phyloP scores from a whole-genome alignment of 495 filamentous ascomycete species.

The Hypoxylon intermedium region DNA sequence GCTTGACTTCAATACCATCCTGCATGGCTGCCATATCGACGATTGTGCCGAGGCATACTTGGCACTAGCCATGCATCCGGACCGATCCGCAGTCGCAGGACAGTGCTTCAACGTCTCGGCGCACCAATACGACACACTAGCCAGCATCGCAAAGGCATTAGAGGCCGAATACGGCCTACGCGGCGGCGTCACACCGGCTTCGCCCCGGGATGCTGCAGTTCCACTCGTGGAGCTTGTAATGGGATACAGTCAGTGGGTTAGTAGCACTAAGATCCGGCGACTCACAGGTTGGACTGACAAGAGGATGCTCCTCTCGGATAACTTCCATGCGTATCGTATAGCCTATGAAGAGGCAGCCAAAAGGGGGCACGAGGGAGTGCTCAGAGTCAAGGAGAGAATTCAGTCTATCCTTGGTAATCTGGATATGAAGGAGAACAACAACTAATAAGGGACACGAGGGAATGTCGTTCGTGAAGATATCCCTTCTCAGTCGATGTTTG shows the following conservation, averaged over 20 bases:
- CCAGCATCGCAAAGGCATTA: constrained; percentile 43
- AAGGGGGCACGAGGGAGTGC: constrained; percentile 31
- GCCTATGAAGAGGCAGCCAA: constrained; percentile 49
- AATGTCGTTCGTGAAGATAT: too few relatives aligned
- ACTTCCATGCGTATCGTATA: constrained; percentile 44
- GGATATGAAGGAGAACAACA: too few relatives aligned
- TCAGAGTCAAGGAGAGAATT: constrained; percentile 27
- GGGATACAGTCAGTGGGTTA: constrained; percentile 51
- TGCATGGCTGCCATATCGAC: constrained; percentile 53
- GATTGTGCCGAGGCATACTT: constrained; percentile 56
- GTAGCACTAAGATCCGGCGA: constrained; percentile 48
- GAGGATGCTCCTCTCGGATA: constrained; percentile 46
- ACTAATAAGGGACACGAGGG: too few relatives aligned
- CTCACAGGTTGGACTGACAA: constrained; percentile 51
- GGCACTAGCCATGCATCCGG: constrained; percentile 42
- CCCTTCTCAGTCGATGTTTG: too few relatives aligned
- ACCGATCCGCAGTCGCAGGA: constrained; percentile 36
- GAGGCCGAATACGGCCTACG: constrained; percentile 46
- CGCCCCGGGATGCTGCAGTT: not conserved
- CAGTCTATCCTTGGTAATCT: too few relatives aligned
- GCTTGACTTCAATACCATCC: constrained; percentile 43
- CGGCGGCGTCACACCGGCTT: constrained; percentile 24
- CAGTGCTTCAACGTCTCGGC: constrained; percentile 52
- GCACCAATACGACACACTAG: constrained; percentile 48
- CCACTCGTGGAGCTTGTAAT: constrained; percentile 28